phyloP scores from a whole-genome alignment of 805 yeast species.

The Grigorovia humatica region DNA sequence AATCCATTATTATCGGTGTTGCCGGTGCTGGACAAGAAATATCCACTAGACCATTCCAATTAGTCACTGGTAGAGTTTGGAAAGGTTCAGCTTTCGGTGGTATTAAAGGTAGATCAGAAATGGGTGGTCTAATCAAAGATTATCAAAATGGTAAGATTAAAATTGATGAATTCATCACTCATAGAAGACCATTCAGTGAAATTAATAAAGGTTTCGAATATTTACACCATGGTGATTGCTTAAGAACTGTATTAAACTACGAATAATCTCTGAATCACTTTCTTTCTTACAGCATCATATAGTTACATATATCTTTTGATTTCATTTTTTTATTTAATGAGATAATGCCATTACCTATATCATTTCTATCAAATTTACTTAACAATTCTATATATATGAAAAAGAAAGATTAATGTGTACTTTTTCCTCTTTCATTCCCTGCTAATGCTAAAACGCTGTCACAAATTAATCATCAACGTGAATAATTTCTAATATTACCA shows the following conservation, averaged over 20 bases:
- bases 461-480: not conserved
- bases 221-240: conserved; percentile 87
- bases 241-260: conserved; percentile 73
- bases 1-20: conserved; percentile 89
- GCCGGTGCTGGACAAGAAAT: conserved; percentile 98
- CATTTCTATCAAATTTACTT: no score
- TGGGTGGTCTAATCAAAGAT: conserved; percentile 82
- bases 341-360: no score
- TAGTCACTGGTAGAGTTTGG: conserved; percentile 98
- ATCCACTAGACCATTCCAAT: conserved; percentile 94
- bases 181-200: conserved; percentile 64
- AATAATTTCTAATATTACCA: not conserved
- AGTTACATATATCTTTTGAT: not conserved
- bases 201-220: conserved; percentile 89
- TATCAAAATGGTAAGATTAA: conserved; percentile 71
- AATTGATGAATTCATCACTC: conserved; percentile 93
- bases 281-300: not conserved
- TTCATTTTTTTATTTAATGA: not conserved
- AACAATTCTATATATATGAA: no score
- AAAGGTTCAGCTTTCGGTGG: conserved; percentile 99
- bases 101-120: conserved; percentile 92
- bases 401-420: no score
- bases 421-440: no score
- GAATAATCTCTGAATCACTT: not conserved
- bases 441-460: no score